Conservation (phyloP, 345 rosid species). For the Anastatica hierochuntica region DNA sequence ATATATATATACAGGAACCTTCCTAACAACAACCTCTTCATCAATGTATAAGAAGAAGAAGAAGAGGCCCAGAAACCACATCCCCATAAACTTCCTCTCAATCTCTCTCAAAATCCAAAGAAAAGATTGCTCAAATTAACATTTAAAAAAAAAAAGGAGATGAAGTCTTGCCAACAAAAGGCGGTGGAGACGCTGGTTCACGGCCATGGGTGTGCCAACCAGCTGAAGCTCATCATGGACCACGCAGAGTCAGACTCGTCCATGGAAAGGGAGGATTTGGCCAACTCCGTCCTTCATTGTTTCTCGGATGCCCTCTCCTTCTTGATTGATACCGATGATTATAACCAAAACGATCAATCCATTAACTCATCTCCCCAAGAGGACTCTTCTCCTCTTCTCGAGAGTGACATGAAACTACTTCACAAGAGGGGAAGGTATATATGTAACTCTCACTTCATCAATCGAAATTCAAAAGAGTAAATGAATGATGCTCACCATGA, state of each 20-base stretch:
- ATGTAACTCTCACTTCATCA: no score
- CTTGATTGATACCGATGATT: slow-evolving; percentile 11
- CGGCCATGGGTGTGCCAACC: slow-evolving; percentile 22
- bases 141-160: background rate
- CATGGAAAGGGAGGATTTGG: slow-evolving; percentile 17
- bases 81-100: no score
- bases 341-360: no score
- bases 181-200: slow-evolving; percentile 22
- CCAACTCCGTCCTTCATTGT: slow-evolving; percentile 23
- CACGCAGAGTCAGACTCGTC: slow-evolving; percentile 7
- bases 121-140: no score
- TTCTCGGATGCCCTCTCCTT: slow-evolving; percentile 27
- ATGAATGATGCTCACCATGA: no score
- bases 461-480: no score
- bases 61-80: no score
- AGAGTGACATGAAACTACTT: no score
- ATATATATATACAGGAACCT: slow-evolving; percentile 10
- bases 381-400: no score
- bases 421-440: no score
- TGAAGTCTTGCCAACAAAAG: slow-evolving; percentile 22
- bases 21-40: slow-evolving; percentile 4
- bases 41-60: background rate
- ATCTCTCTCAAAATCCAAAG: no score
- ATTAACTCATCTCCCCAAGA: no score
- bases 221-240: slow-evolving; percentile 19